Evolutionary conservation across 768 basidiomycete species (phyloP).

Genomic region (Tephrocybe sp.): DNA sequence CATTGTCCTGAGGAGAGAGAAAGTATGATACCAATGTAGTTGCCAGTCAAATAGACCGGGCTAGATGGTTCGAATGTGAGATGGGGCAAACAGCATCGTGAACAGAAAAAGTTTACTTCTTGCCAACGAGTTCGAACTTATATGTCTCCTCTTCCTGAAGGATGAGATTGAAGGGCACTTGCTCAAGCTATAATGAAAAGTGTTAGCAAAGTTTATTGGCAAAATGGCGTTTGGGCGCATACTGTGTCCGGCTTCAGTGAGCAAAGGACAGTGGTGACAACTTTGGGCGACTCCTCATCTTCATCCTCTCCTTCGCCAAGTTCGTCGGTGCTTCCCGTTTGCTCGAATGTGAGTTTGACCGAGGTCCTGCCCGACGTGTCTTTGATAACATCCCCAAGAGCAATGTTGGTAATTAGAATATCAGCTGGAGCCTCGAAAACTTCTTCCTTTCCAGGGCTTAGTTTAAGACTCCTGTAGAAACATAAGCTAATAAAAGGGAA

Average conservation of each 20-base stretch:
- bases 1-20: not conserved
- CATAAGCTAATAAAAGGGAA: slow-evolving; percentile 6
- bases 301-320: too few relatives aligned
- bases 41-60: slow-evolving; percentile 76
- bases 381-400: slow-evolving; percentile 70
- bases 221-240: slow-evolving; percentile 21
- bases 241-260: slow-evolving; percentile 84
- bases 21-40: slow-evolving; percentile 71
- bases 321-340: slow-evolving; percentile 32
- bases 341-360: slow-evolving; percentile 62
- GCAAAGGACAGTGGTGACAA: slow-evolving; percentile 60
- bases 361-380: slow-evolving; percentile 61
- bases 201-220: not conserved
- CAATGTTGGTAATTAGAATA: slow-evolving; percentile 78
- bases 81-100: not conserved
- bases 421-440: slow-evolving; percentile 60
- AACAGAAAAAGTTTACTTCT: slow-evolving; percentile 56
- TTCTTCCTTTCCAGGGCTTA: slow-evolving; percentile 57
- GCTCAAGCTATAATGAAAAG: slow-evolving; percentile 59
- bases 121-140: slow-evolving; percentile 69
- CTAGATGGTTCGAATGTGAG: slow-evolving; percentile 28
- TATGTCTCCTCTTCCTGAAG: slow-evolving; percentile 67
- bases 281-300: slow-evolving; percentile 30
- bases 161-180: slow-evolving; percentile 65
- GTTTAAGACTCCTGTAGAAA: slow-evolving; percentile 52